Percentiles rank a stretch among this genome's conserved stretches.
Conservation (phyloP, 768 basidiomycete genomes). For the Cyclocybe aegerita region DNA sequence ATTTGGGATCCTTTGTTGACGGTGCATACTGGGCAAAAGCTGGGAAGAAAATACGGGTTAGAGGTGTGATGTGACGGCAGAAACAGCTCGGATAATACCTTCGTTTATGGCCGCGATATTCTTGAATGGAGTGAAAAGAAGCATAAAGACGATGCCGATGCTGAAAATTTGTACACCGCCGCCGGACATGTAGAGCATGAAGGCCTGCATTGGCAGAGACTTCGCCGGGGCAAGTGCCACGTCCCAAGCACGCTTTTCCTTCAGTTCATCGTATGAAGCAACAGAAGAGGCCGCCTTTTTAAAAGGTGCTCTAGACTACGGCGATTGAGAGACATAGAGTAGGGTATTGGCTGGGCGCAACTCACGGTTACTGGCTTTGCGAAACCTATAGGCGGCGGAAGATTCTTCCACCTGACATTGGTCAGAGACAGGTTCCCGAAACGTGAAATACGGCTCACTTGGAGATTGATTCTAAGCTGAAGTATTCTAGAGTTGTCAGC, state of each 20-base stretch:
- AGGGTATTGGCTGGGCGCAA: constrained; percentile 13
- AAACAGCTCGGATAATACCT: constrained; percentile 44
- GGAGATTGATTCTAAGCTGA: constrained; percentile 37
- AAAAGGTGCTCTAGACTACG: constrained; percentile 41
- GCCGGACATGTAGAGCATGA: constrained; percentile 99
- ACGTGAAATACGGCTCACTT: constrained; percentile 23
- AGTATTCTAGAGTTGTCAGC: constrained; percentile 34
- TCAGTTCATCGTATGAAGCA: constrained; percentile 62
- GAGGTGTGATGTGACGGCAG: neutral
- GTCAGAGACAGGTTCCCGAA: neutral
- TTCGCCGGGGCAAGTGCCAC: constrained; percentile 84
- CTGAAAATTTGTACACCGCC: constrained; percentile 95
- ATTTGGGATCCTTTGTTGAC: constrained; percentile 50
- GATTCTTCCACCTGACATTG: constrained; percentile 54
- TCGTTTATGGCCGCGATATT: constrained; percentile 77
- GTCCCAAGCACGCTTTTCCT: constrained; percentile 84
- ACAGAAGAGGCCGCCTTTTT: constrained; percentile 34
- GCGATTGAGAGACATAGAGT: neutral
- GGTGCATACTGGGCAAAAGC: constrained; percentile 79
- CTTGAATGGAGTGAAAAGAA: constrained; percentile 83
- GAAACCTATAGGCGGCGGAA: constrained; percentile 72
- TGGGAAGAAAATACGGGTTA: constrained; percentile 21
- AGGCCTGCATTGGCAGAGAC: constrained; percentile 92
- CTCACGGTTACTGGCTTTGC: constrained; percentile 42
- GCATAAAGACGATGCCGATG: constrained; percentile 95